Evolutionary conservation across 805 yeast species (phyloP).

Genomic region (Saccharomyces jurei): DNA sequence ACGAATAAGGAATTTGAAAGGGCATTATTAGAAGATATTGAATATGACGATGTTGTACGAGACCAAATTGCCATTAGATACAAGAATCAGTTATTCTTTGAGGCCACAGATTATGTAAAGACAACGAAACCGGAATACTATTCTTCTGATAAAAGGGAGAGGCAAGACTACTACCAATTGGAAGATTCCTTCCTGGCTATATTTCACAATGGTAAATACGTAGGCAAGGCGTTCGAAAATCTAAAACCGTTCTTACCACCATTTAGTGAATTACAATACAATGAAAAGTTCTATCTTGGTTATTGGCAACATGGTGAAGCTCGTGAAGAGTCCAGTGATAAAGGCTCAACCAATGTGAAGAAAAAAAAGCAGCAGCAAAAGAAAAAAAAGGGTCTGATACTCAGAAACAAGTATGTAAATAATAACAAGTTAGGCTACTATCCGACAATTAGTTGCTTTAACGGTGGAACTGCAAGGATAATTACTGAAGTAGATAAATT

Average conservation of each 20-base stretch:
- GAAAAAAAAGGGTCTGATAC: slow-evolving; percentile 21
- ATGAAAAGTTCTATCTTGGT: slow-evolving; percentile 30
- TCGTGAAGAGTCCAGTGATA: not conserved
- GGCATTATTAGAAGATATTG: slow-evolving; percentile 24
- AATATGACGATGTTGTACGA: slow-evolving; percentile 44
- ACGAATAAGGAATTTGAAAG: slow-evolving; percentile 23
- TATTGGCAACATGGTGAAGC: slow-evolving; percentile 25
- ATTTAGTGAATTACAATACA: slow-evolving; percentile 45
- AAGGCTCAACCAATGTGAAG: not conserved
- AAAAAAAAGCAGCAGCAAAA: slow-evolving; percentile 3
- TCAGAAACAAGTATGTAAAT: slow-evolving; percentile 42
- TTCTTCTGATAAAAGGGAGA: slow-evolving; percentile 21
- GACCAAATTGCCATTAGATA: slow-evolving; percentile 85
- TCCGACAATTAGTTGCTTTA: slow-evolving; percentile 80
- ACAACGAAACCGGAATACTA: slow-evolving; percentile 31
- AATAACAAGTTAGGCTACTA: slow-evolving; percentile 87
- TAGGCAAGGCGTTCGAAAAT: slow-evolving; percentile 60
- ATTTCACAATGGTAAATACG: slow-evolving; percentile 65
- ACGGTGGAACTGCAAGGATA: slow-evolving; percentile 66
- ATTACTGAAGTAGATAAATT: slow-evolving; percentile 59
- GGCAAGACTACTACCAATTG: slow-evolving; percentile 34
- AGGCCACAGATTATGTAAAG: slow-evolving; percentile 56
- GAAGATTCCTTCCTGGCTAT: slow-evolving; percentile 53
- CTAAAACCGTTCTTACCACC: slow-evolving; percentile 77
- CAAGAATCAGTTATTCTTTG: slow-evolving; percentile 70